Evolutionary conservation across 2,329 filamentous ascomycete genomes (phyloP), one percentile per base, ranked within the genome.

Genomic region (Onygena corvina): DNA sequence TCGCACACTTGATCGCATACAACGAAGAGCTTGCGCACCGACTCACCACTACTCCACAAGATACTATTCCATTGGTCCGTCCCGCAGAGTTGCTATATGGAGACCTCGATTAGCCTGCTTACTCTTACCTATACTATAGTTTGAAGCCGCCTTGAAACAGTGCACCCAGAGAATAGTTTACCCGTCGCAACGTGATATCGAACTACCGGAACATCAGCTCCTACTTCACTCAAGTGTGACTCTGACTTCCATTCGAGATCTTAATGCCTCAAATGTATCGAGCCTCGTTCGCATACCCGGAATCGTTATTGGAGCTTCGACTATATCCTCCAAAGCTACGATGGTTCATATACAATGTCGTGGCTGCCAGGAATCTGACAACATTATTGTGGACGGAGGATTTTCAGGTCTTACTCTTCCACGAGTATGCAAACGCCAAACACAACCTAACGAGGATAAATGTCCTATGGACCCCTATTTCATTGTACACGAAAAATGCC

Each of bases 401-500:
- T 96, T 98, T 65, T 78, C 86, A 0, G 87, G 89, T 30, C 77
- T 96, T 3, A 82, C 86, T 14, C 76, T 98, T 1, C 92, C 92
- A 1, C 75, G 92, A 60, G 76, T 76, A 48, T 98, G 92, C 63
- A 80, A 73, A 14, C 77, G 86, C 47, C 64, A 70, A 55, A 77
- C 79, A 54, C 58, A 64, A 11, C 70, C 76, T 7, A 75, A 76
- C 11, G 82, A 76, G 1, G 79, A 85, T 31, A 81, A 83, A 59
- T 98, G 92, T 60, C 89, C 90, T 0, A 70, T 98, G 53, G 92
- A 98, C 60, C 92, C 92, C 12, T 98, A 95, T 69, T 94, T 92
- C 60, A 87, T 98, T 50, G 76, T 92, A 51, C 92, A 98, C 63
- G 92, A 98, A 67, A 88, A 84, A 64, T 94, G 86, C 31, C 80